A percentile compares a stretch with the other conserved stretches of the same genome.
These are phyloP conservation scores for Betula pendula DNA, from an alignment of 306 rosid species.

Conservation along the genomic window DNA sequence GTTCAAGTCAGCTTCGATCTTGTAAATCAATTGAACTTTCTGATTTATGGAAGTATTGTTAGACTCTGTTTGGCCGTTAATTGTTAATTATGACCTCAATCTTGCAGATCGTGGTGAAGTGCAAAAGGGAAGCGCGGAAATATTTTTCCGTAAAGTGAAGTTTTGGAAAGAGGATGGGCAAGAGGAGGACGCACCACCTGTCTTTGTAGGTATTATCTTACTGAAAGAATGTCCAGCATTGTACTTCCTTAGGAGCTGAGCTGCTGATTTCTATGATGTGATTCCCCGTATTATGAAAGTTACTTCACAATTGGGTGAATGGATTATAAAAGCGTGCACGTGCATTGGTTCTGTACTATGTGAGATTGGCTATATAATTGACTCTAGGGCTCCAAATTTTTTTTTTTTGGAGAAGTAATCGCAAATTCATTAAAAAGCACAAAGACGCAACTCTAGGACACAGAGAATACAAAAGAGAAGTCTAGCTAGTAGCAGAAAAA, in stretches of 20 bases:
- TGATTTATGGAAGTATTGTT: background rate
- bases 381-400: too few species aligned
- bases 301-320: too few species aligned
- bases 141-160: conserved; percentile 83
- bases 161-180: conserved; percentile 84
- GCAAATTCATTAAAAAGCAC: too few species aligned
- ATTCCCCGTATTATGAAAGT: too few species aligned
- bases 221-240: conserved; percentile 44
- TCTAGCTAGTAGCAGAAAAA: too few species aligned
- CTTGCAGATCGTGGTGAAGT: conserved; percentile 77
- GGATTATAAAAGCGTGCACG: too few species aligned
- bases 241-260: conserved; percentile 23
- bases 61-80: background rate
- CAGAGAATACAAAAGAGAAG: too few species aligned
- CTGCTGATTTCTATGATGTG: background rate
- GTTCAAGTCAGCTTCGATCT: background rate
- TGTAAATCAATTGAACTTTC: background rate
- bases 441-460: too few species aligned
- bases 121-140: conserved; percentile 70
- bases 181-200: conserved; percentile 94
- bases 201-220: conserved; percentile 94
- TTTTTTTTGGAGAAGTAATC: too few species aligned
- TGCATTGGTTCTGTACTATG: too few species aligned
- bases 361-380: too few species aligned
- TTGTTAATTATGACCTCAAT: background rate